Conservation (phyloP, 768 basidiomycete species). For the Lentinula lateritia region DNA sequence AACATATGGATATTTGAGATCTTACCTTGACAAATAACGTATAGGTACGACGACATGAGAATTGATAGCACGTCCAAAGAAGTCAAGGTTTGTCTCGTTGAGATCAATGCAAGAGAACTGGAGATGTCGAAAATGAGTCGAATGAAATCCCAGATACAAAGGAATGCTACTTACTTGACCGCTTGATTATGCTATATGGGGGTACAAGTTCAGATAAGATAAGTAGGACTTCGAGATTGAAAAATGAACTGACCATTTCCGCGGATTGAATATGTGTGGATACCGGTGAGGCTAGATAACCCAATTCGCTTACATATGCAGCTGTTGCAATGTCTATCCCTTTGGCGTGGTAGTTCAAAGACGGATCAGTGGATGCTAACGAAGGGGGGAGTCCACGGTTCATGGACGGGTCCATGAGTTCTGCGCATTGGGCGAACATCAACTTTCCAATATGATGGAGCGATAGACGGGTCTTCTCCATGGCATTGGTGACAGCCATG, state of each 20-base stretch:
- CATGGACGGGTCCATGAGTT: slow-evolving; percentile 76
- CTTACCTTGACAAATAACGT: slow-evolving; percentile 61
- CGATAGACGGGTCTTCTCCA: slow-evolving; percentile 38
- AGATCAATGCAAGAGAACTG: slow-evolving; percentile 62
- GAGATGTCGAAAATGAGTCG: too few relatives aligned
- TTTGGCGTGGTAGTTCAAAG: slow-evolving; percentile 73
- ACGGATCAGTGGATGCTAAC: slow-evolving; percentile 68
- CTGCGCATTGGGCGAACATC: slow-evolving; percentile 47
- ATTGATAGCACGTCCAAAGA: slow-evolving; percentile 67
- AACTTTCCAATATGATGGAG: slow-evolving; percentile 47
- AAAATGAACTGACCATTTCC: slow-evolving; percentile 41
- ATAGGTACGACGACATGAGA: slow-evolving; percentile 66
- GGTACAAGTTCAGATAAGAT: not conserved
- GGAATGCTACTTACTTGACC: slow-evolving; percentile 52
- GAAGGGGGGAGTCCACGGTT: slow-evolving; percentile 76
- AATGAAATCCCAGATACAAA: not conserved
- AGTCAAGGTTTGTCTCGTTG: slow-evolving; percentile 67
- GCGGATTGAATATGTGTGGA: slow-evolving; percentile 78
- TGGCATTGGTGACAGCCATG: slow-evolving; percentile 61
- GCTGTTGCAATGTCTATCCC: slow-evolving; percentile 80
- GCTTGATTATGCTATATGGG: slow-evolving; percentile 61
- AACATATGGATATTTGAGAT: not conserved
- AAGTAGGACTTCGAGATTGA: not conserved
- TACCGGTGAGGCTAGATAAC: slow-evolving; percentile 72
- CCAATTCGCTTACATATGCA: slow-evolving; percentile 73